Evolutionary conservation across 345 rosid genomes (phyloP).

Genomic region (Linum trigynum): DNA sequence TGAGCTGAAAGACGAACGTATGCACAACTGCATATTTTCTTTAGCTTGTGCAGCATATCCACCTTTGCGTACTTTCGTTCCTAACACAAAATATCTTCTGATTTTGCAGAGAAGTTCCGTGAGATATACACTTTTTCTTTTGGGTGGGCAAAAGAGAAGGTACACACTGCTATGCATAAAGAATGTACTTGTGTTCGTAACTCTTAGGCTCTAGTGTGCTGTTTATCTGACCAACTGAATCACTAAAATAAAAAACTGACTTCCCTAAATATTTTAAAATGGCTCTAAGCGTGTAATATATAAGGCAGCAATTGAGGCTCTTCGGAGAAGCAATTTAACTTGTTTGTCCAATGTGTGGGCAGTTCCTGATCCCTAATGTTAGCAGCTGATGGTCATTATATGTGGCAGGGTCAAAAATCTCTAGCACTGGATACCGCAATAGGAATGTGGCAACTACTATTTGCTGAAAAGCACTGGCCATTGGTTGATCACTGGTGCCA

Average conservation of each 20-base stretch:
- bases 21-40: not conserved
- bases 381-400: not conserved
- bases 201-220: not conserved
- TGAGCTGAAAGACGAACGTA: constrained; percentile 96
- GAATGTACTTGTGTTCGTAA: not conserved
- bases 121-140: constrained; percentile 93
- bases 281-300: no score
- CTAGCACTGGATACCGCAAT: constrained; percentile 96
- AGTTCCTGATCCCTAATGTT: not conserved
- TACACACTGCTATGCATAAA: constrained; percentile 15
- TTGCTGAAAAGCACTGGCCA: constrained; percentile 94
- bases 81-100: constrained; percentile 5
- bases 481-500: constrained; percentile 94
- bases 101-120: constrained; percentile 73
- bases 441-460: constrained; percentile 97
- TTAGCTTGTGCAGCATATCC: not conserved
- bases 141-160: constrained; percentile 99
- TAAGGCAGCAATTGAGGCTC: not conserved
- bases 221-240: no score
- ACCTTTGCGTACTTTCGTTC: not conserved
- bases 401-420: constrained; percentile 84
- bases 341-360: not conserved
- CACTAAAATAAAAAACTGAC: no score
- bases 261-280: no score
- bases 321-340: not conserved